A percentile compares a stretch with the other conserved stretches of the same genome.
Evolutionary conservation across 2,329 filamentous ascomycete species (phyloP).

Genomic region (Neurospora sp.): DNA sequence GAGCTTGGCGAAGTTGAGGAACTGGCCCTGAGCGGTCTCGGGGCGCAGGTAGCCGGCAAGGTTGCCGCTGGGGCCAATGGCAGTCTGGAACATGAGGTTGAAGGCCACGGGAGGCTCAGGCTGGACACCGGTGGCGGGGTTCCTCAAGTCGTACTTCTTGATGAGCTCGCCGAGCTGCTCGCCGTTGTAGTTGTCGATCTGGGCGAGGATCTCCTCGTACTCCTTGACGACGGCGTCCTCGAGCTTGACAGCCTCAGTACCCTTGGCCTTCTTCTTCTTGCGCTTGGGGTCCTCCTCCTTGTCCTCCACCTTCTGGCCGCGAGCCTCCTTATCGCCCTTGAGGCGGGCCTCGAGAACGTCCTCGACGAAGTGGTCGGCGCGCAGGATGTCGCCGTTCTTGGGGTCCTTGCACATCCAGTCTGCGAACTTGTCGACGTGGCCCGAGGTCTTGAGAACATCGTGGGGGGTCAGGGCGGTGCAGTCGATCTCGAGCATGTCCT

Average conservation of each 20-base stretch:
- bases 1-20: constrained; percentile 92
- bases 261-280: constrained; percentile 77
- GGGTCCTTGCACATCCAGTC: constrained; percentile 99
- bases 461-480: constrained; percentile 90
- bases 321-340: constrained; percentile 85
- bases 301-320: constrained; percentile 69
- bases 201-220: constrained; percentile 84
- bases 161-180: constrained; percentile 80
- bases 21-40: constrained; percentile 96
- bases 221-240: constrained; percentile 79
- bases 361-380: constrained; percentile 94
- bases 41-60: constrained; percentile 77
- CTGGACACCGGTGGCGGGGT: constrained; percentile 68
- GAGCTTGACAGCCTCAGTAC: constrained; percentile 70
- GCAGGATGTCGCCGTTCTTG: constrained; percentile 92
- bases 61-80: constrained; percentile 87
- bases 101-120: constrained; percentile 78
- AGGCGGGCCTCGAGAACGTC: constrained; percentile 80
- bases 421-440: constrained; percentile 95
- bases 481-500: constrained; percentile 93
- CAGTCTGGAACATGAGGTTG: constrained; percentile 98
- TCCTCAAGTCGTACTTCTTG: constrained; percentile 82
- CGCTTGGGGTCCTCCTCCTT: constrained; percentile 56
- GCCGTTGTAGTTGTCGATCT: constrained; percentile 91
- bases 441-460: constrained; percentile 87